Percentiles rank a stretch among this genome's conserved stretches.
Evolutionary conservation across 2,329 filamentous ascomycete genomes (phyloP).

Genomic region (Nemania sp.): DNA sequence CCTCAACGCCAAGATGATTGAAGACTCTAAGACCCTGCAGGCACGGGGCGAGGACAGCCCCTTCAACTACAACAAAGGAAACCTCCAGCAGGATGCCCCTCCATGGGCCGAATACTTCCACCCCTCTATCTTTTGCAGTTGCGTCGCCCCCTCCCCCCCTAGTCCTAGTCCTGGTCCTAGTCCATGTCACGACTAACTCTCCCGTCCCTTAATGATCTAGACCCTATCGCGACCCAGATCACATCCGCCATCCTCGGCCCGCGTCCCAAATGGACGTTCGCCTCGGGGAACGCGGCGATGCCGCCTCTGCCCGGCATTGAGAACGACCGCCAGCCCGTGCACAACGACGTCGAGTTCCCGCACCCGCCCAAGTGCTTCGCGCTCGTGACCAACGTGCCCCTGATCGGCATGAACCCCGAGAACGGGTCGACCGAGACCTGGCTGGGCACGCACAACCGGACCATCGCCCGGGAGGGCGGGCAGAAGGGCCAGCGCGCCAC

Average conservation of each 20-base stretch:
- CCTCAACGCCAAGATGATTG: constrained; percentile 63
- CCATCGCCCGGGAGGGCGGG: constrained; percentile 46
- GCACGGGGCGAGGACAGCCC: constrained; percentile 57
- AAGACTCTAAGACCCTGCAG: constrained; percentile 58
- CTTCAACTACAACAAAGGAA: constrained; percentile 67
- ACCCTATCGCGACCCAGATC: constrained; percentile 60
- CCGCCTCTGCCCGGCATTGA: constrained; percentile 48
- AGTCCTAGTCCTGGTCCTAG: too few relatives aligned
- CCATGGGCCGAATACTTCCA: constrained; percentile 55
- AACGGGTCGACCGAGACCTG: constrained; percentile 64
- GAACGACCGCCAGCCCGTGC: constrained; percentile 58
- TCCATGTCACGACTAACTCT: background rate
- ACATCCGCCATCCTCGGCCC: constrained; percentile 60
- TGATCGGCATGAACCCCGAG: constrained; percentile 53
- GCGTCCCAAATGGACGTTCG: constrained; percentile 59
- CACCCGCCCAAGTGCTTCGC: constrained; percentile 61
- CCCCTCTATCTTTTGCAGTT: constrained; percentile 58
- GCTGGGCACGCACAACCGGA: constrained; percentile 58
- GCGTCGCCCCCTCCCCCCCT: background rate
- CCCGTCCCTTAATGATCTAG: constrained; percentile 36
- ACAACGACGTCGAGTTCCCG: constrained; percentile 63
- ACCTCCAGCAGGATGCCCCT: constrained; percentile 65
- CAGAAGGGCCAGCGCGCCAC: constrained; percentile 56
- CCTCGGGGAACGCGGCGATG: constrained; percentile 62
- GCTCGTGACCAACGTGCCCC: constrained; percentile 58